Evolutionary conservation across 139 green algal genomes (phyloP), one percentile per base, ranked within the genome.

Genomic region (Tetradesmus obliquus): DNA sequence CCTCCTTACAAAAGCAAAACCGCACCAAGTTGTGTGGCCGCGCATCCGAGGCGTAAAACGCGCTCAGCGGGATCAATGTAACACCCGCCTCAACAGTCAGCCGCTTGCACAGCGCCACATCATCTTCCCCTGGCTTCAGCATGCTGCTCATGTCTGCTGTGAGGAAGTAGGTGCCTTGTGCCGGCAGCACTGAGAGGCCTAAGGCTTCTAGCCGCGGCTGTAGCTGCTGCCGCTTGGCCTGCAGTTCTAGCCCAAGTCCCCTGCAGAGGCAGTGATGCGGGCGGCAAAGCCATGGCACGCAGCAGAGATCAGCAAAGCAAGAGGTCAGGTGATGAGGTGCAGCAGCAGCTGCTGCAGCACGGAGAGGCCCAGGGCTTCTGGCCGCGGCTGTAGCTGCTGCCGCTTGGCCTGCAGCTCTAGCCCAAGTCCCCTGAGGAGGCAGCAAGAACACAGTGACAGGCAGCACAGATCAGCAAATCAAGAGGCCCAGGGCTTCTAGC

Each of bases 1-100:
- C 96, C 3, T 95, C 90, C 91, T 98, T 98, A 94, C 96, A 98
- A 90, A 96, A 97, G 71, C 95, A 97, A 86, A 98, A 98, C 9
- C 97, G 55, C 20, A 87, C 82, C 54, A 91, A 32, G 7, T 88
- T 87, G 10, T 76, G 80, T 3, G 95, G 95, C 17, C 82, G 51
- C 66, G 8, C 15, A 13, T 80, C 91, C 10, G 69, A 86, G 3
- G 84, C 83, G 60, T 92, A 92, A 82, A 92, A 92, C 6, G 74
- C 91, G 76, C 90, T 93, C 10, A 97, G 93, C 3, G 96, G 97
- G 51, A 98, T 96, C 55, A 95, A 79, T 4, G 97, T 97, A 2
- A 98, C 96, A 1, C 97, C 96, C 2, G 93, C 96, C 72, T 97
- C 95, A 6, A 90, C 69, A 0, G 95, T 97, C 1, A 98, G 79